Evolutionary conservation across 2,329 filamentous ascomycete genomes (phyloP), one percentile per base, ranked within the genome.

Genomic region (Remersonia thermophila): DNA sequence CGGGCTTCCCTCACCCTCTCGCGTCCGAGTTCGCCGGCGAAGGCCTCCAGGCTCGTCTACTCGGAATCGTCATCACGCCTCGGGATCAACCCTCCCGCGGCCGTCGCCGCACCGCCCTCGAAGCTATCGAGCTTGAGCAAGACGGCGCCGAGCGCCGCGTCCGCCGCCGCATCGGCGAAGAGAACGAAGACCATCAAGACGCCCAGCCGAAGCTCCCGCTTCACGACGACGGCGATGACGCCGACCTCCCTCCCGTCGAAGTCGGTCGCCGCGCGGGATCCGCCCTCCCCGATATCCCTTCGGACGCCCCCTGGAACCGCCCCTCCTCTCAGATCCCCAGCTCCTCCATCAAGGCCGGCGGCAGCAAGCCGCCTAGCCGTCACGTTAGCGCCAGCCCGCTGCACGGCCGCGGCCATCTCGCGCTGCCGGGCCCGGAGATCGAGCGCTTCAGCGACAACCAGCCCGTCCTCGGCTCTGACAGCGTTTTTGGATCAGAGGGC

Each of bases 181-280:
- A 30, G 12, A 14, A 17, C 18, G 39, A 47, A 3, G 30, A 32
- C 28, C 11, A 30, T n/a, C 17, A 43, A 12, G 38, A 42, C 13
- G 36, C 30, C 17, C 39, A 40, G 12, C 42, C 37, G 20, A 40
- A 35, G 6, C 30, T 20, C 15, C 26, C 14, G 12, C 36, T 15
- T 18, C 32, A 20, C 15, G 25, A 35, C 30, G 37, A 40, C 16
- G 33, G 33, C 13, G 30, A 43, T 4, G 52, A 53, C 7, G 53
- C 53, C 26, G 55, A 53, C 0, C 44, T 50, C 3, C 32, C 55
- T 7, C 49, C 57, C 2, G 47, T 61, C 6, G 85, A 93, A 54
- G 56, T 83, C 16, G 82, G 78, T 14, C 74, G 83, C 57, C 73
- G 83, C 29, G 80, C 72, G 1, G 71, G 66, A 1, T 67, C 72